Base-by-base conservation (phyloP, 2,329 filamentous ascomycete genomes). In the Claviceps sp. region DNA sequence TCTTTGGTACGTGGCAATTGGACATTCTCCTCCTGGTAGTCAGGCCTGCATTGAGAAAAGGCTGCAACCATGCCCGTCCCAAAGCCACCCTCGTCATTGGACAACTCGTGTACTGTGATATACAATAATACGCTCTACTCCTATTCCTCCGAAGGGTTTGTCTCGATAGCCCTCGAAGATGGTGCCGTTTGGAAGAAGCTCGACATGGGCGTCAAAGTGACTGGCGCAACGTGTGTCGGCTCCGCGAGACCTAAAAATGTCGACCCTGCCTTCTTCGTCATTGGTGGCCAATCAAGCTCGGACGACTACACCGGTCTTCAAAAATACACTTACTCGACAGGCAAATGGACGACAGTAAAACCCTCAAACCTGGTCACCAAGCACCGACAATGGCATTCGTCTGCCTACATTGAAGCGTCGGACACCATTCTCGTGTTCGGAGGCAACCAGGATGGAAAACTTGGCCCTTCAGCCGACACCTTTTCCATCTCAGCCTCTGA, bases 81-180 rank as follows among this genome's bases (percentile, higher is more conserved):
- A 48, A 70, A 81, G 62, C 88, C 89, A 50, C 72, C 78, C 50
- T 76, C 81, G 63, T 73, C 83, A 56, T 72, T 96, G 65, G 78
- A 82, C 66, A 81, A 84, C 67, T 82, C 87, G 62, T 97, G 91
- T 70, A 88, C 89, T 53, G 80, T 85, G 62, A 77, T 96, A 55
- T 75, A 87, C 71, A 75, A 89, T 63, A 83, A 89, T 66, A 88
- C 82, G 13, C 79, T 97, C 50, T 97, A 94, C 71, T 82, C 86
- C 46, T 95, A 88, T 66, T 87, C 88, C 5, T 70, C 81, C 8
- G 70, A 79, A 47, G 86, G 81, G 30, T 90, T 97, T 60, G 79
- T 89, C 64, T 85, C 85, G 8, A 69, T 97, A 57, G 68, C 75
- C 13, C 70, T 97, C 56, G 69, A 78, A 56, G 68, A 81, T 57